These are phyloP conservation scores for Pseudogymnoascus destructans DNA, from an alignment of 2,329 filamentous ascomycete genomes.

Conservation along the genomic window DNA sequence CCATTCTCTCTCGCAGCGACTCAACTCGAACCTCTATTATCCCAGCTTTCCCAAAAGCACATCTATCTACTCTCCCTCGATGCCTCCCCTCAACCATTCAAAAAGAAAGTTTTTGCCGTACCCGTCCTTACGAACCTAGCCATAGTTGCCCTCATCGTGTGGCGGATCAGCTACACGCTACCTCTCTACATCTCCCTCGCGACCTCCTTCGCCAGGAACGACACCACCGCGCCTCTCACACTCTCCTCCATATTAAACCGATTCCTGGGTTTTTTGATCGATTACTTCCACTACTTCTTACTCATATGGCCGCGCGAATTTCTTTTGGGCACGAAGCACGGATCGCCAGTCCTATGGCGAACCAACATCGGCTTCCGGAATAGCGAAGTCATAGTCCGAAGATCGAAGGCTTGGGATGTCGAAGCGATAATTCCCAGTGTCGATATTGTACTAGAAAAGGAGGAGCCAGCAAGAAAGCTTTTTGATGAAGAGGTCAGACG, in stretches of 20 bases:
- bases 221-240: neutral
- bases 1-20: slow-evolving; percentile 58
- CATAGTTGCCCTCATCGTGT: slow-evolving; percentile 50
- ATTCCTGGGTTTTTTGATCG: slow-evolving; percentile 53
- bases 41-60: slow-evolving; percentile 50
- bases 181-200: slow-evolving; percentile 56
- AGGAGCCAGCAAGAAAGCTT: slow-evolving; percentile 39
- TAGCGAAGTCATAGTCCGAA: slow-evolving; percentile 68
- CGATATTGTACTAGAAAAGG: slow-evolving; percentile 34
- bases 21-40: slow-evolving; percentile 51
- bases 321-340: slow-evolving; percentile 43
- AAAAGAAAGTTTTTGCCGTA: slow-evolving; percentile 70
- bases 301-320: slow-evolving; percentile 66
- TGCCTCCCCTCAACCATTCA: slow-evolving; percentile 52
- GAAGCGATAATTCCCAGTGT: slow-evolving; percentile 34
- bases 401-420: slow-evolving; percentile 60
- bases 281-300: slow-evolving; percentile 58
- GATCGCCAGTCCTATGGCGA: slow-evolving; percentile 60
- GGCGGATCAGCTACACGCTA: slow-evolving; percentile 54
- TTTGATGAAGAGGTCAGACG: slow-evolving; percentile 50
- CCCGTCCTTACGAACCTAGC: slow-evolving; percentile 63
- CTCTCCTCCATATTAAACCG: slow-evolving; percentile 29
- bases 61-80: slow-evolving; percentile 84
- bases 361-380: slow-evolving; percentile 62
- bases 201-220: neutral